A percentile compares a stretch with the other conserved stretches of the same genome.
These are phyloP conservation scores for Melanogaster broomeanus DNA, from an alignment of 768 basidiomycete species.

Conservation along the genomic window DNA sequence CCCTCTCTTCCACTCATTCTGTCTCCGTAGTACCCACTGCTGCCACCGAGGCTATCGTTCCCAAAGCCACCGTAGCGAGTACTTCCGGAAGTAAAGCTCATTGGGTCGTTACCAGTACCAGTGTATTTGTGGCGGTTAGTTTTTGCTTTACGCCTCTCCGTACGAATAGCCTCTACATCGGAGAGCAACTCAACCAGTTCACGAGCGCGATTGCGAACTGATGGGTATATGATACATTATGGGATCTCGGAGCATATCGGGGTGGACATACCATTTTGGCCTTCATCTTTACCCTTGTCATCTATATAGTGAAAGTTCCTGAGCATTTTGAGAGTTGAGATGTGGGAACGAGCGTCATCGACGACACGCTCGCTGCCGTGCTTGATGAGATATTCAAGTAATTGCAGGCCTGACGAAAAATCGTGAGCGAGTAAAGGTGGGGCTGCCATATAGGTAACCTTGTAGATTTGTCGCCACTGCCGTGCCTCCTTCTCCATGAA, in stretches of 20 bases:
- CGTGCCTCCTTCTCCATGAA: conserved; percentile 99
- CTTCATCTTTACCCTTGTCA: conserved; percentile 98
- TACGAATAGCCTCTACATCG: conserved; percentile 88
- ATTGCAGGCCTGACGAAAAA: conserved; percentile 65
- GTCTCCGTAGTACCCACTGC: conserved; percentile 47
- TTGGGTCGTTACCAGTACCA: conserved; percentile 82
- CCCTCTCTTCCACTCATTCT: conserved; percentile 42
- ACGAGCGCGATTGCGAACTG: conserved; percentile 92
- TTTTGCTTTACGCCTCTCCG: conserved; percentile 92
- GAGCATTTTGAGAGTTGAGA: conserved; percentile 96
- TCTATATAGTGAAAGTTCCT: conserved; percentile 98
- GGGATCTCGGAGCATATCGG: neutral
- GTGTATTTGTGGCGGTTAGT: conserved; percentile 85
- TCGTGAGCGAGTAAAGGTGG: conserved; percentile 1
- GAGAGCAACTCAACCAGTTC: conserved; percentile 91
- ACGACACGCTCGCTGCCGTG: conserved; percentile 97
- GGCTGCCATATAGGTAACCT: conserved; percentile 46
- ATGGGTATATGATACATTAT: conserved; percentile 3
- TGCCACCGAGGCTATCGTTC: conserved; percentile 44
- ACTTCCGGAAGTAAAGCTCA: conserved; percentile 59
- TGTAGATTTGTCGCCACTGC: conserved; percentile 99
- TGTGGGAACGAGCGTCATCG: conserved; percentile 93
- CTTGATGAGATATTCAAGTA: conserved; percentile 95
- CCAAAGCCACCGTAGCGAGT: conserved; percentile 75
- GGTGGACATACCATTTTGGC: conserved; percentile 79